Evolutionary conservation across 106 monocot species (phyloP).

Genomic region (Platanthera zijinensis): DNA sequence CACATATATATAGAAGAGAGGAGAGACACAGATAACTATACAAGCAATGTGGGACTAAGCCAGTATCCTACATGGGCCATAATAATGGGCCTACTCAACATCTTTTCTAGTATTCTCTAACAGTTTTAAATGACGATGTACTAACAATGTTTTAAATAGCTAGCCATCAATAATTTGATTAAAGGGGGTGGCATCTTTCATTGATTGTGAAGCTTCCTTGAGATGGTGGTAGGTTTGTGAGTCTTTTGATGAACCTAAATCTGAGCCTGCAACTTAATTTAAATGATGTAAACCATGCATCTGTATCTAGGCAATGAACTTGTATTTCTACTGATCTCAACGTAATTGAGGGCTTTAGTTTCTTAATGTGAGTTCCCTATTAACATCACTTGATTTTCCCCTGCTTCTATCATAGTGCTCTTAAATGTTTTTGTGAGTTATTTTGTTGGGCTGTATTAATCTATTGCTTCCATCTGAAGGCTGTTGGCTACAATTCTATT

Average conservation of each 20-base stretch:
- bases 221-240: not conserved
- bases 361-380: not conserved
- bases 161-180: not conserved
- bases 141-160: not conserved
- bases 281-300: not conserved
- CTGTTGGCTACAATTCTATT: conserved; percentile 98
- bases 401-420: not conserved
- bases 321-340: not conserved
- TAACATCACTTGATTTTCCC: not conserved
- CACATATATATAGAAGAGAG: too few relatives aligned
- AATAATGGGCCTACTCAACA: too few relatives aligned
- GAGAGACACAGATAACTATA: too few relatives aligned
- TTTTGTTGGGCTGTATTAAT: not conserved
- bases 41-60: too few relatives aligned
- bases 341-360: not conserved
- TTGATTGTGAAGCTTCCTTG: conserved; percentile 1
- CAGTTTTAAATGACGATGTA: not conserved
- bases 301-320: not conserved
- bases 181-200: not conserved
- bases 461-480: conserved; percentile 29
- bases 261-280: not conserved
- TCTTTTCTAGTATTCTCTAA: too few relatives aligned
- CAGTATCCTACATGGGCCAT: too few relatives aligned
- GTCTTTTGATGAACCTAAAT: not conserved
- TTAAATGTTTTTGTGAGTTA: not conserved